Percentiles rank a stretch among this genome's conserved stretches.
Evolutionary conservation across 2,329 filamentous ascomycete genomes (phyloP).

Genomic region (Ophiocordyceps camponoti-rufipedis): DNA sequence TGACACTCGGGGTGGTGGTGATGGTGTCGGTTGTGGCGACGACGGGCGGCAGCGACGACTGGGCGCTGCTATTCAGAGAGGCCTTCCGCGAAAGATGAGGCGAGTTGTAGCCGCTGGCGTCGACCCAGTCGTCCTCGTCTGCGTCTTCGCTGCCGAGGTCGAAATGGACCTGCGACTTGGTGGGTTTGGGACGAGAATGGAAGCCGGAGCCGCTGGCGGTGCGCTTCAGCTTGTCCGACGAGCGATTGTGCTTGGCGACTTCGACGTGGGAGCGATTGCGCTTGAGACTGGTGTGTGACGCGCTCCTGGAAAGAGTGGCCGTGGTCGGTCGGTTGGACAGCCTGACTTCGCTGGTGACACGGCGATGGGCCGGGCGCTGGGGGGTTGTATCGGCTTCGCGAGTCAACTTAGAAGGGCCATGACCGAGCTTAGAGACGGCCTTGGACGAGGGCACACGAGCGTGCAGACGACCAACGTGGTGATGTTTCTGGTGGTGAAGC

Average conservation of each 20-base stretch:
- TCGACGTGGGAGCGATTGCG: slow-evolving; percentile 42
- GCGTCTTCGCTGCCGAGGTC: slow-evolving; percentile 35
- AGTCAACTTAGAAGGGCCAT: slow-evolving; percentile 16
- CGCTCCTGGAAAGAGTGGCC: slow-evolving; percentile 31
- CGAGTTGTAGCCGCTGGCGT: slow-evolving; percentile 45
- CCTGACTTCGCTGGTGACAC: slow-evolving; percentile 31
- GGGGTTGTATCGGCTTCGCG: slow-evolving; percentile 7
- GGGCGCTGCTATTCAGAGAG: slow-evolving; percentile 30
- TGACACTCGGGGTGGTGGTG: slow-evolving; percentile 10
- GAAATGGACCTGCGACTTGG: slow-evolving; percentile 40
- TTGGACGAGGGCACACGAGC: slow-evolving; percentile 34
- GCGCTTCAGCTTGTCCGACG: slow-evolving; percentile 32
- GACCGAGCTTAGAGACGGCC: slow-evolving; percentile 21
- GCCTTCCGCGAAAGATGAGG: slow-evolving; percentile 30
- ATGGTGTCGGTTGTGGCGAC: slow-evolving; percentile 13
- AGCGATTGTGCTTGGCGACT: slow-evolving; percentile 31
- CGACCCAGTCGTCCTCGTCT: slow-evolving; percentile 42
- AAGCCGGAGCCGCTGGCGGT: slow-evolving; percentile 31
- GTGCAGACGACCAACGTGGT: slow-evolving; percentile 26
- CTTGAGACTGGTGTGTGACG: slow-evolving; percentile 35
- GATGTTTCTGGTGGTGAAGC: slow-evolving; percentile 14
- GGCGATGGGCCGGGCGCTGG: slow-evolving; percentile 22
- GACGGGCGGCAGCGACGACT: slow-evolving; percentile 23
- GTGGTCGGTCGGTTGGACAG: slow-evolving; percentile 25
- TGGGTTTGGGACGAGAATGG: slow-evolving; percentile 19